A percentile compares a stretch with the other conserved stretches of the same genome.
Conservation (phyloP, 345 rosid genomes). For the Melaleuca quinquenervia region DNA sequence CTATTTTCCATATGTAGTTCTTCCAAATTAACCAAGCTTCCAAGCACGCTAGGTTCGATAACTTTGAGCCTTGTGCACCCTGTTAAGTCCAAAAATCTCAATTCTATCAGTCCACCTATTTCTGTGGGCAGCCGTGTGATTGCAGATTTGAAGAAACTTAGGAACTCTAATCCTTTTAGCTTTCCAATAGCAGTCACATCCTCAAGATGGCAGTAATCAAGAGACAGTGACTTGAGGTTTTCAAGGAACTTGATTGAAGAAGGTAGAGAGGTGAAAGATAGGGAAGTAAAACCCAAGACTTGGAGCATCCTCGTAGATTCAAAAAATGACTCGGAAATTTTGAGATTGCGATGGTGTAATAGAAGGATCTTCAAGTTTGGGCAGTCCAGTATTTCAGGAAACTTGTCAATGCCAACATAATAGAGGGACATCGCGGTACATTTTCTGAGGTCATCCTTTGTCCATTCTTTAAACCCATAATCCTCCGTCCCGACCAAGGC, state of each 20-base stretch:
- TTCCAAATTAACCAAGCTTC: slow-evolving; percentile 10
- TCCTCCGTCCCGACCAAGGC: neutral
- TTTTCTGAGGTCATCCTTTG: rapidly evolving
- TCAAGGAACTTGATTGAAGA: neutral
- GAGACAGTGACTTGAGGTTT: slow-evolving; percentile 3
- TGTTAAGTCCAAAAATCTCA: slow-evolving; percentile 1
- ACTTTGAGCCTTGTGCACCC: neutral
- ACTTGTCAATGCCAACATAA: rapidly evolving
- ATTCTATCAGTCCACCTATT: neutral
- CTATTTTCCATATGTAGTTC: neutral
- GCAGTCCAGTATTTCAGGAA: neutral
- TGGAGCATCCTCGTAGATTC: neutral
- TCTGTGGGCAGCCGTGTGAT: slow-evolving; percentile 5
- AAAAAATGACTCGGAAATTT: slow-evolving; percentile 5
- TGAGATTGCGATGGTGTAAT: neutral
- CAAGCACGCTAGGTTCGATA: slow-evolving; percentile 2
- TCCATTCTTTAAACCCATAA: rapidly evolving
- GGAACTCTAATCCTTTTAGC: slow-evolving; percentile 1
- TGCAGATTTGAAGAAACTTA: neutral
- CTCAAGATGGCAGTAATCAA: neutral
- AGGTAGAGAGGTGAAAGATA: neutral
- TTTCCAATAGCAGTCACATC: neutral
- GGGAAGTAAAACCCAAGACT: neutral
- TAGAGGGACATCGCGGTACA: rapidly evolving
- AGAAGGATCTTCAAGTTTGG: neutral